Percentiles rank a stretch among this genome's conserved stretches.
These are phyloP conservation scores for Tylopilus balloui DNA, from an alignment of 768 basidiomycete genomes.

Conservation along the genomic window DNA sequence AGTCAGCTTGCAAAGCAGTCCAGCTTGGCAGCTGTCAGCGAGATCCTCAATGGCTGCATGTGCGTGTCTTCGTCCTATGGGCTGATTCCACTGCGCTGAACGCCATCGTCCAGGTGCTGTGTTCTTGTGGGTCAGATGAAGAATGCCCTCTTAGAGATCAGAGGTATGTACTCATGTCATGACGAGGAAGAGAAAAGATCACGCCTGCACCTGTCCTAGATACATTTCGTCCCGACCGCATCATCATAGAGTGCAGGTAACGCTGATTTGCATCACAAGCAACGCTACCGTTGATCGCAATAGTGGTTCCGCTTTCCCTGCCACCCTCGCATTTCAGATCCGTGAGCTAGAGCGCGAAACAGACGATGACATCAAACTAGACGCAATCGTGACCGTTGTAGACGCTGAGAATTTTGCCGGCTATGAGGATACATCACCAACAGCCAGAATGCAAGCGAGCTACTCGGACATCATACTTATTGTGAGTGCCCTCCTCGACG, in stretches of 20 bases:
- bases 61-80: constrained; percentile 30
- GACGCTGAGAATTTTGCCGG: constrained; percentile 90
- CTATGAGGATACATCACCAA: constrained; percentile 89
- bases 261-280: constrained; percentile 14
- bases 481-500: constrained; percentile 39
- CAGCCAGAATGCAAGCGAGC: constrained; percentile 92
- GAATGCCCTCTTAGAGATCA: constrained; percentile 82
- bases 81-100: background rate
- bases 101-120: constrained; percentile 60
- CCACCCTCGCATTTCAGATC: constrained; percentile 92
- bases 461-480: constrained; percentile 91
- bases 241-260: constrained; percentile 94
- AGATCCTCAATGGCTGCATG: constrained; percentile 97
- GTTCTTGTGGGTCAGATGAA: constrained; percentile 95
- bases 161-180: constrained; percentile 43
- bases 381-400: constrained; percentile 88
- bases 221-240: constrained; percentile 80
- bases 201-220: constrained; percentile 42
- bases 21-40: constrained; percentile 79
- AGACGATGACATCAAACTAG: constrained; percentile 68
- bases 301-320: constrained; percentile 93
- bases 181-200: background rate
- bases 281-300: constrained; percentile 1
- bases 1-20: constrained; percentile 86
- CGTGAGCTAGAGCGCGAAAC: constrained; percentile 84